Conservation (phyloP, 345 rosid genomes). For the Corchorus capsularis region DNA sequence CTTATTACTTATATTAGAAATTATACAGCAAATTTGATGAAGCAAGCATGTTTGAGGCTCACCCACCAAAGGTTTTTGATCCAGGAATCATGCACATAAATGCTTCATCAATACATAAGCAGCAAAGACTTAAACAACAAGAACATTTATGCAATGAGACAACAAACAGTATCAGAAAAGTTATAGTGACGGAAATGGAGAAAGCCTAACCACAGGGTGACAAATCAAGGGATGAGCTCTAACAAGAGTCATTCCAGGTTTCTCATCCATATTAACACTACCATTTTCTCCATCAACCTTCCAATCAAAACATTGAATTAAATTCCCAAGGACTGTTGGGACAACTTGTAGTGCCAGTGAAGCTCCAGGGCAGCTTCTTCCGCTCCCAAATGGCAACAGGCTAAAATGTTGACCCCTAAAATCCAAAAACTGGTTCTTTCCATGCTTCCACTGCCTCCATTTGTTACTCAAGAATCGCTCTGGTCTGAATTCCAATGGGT, state of each 20-base stretch:
- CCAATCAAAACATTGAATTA: slow-evolving; percentile 35
- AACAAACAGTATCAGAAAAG: neutral
- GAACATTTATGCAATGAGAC: neutral
- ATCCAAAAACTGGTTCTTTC: slow-evolving; percentile 39
- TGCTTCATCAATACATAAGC: neutral
- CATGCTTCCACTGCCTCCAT: slow-evolving; percentile 34
- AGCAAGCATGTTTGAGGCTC: neutral
- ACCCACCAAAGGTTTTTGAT: neutral
- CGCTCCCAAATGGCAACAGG: slow-evolving; percentile 52
- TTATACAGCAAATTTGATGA: neutral
- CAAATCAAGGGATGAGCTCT: slow-evolving; percentile 60
- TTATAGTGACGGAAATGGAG: slow-evolving; percentile 28
- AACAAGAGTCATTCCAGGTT: slow-evolving; percentile 48
- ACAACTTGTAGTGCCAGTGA: slow-evolving; percentile 28
- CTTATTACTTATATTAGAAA: neutral
- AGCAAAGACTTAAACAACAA: neutral
- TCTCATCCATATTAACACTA: slow-evolving; percentile 59
- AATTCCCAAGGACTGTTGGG: slow-evolving; percentile 25
- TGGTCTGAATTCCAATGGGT: slow-evolving; percentile 56
- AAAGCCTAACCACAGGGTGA: slow-evolving; percentile 44
- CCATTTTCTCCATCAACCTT: slow-evolving; percentile 36
- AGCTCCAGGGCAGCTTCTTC: slow-evolving; percentile 53
- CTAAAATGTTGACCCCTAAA: slow-evolving; percentile 44
- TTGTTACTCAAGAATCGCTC: slow-evolving; percentile 54
- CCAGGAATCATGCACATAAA: neutral